Conservation (phyloP, 352 stramenopile species). For the Phytopythium kandeliae region DNA sequence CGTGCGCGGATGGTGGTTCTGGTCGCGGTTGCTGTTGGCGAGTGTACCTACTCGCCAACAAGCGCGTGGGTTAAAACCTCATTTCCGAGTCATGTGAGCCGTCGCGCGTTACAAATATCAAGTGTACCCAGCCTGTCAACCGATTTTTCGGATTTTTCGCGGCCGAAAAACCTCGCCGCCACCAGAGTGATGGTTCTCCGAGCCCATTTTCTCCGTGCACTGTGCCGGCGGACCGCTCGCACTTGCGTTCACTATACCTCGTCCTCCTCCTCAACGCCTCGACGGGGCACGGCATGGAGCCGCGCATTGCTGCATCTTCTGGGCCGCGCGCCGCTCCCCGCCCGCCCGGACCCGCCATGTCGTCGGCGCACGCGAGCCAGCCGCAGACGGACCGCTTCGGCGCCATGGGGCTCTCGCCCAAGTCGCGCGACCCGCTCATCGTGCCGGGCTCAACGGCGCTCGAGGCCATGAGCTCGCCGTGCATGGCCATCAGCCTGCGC, state of each 20-base stretch:
- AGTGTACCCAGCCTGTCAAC: constrained; percentile 1
- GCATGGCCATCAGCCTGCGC: constrained; percentile 49
- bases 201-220: background rate
- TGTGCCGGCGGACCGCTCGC: too few relatives aligned
- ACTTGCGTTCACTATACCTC: constrained; percentile 1
- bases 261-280: background rate
- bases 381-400: constrained; percentile 22
- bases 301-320: background rate
- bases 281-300: background rate
- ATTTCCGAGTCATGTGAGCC: too few relatives aligned
- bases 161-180: background rate
- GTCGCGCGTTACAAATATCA: background rate
- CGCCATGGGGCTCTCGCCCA: constrained; percentile 48
- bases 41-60: too few relatives aligned
- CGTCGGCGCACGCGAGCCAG: background rate
- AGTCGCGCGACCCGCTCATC: constrained; percentile 51
- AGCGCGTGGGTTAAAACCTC: too few relatives aligned
- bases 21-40: too few relatives aligned
- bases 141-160: background rate
- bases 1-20: too few relatives aligned
- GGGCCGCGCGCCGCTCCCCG: background rate
- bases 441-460: constrained; percentile 46
- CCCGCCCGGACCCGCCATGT: too few relatives aligned
- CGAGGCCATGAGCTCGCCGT: constrained; percentile 54
- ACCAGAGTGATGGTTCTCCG: background rate